phyloP scores from a whole-genome alignment of 768 basidiomycete genomes.

The Vararia minispora region DNA sequence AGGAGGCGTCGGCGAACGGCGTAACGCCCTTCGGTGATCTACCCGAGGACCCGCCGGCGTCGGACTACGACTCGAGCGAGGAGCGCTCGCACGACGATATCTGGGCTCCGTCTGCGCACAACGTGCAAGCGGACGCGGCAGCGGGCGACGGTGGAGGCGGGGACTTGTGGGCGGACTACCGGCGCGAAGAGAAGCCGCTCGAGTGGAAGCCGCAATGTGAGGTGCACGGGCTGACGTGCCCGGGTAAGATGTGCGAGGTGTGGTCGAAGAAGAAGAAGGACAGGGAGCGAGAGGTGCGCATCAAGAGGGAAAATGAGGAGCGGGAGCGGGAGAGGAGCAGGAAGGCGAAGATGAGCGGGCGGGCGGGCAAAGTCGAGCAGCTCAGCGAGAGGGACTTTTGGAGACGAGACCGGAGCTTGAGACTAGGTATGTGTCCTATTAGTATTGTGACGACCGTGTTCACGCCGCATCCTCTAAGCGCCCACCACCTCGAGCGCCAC shows the following conservation, averaged over 20 bases:
- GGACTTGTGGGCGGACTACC: constrained; percentile 2
- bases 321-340: background rate
- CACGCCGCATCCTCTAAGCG: too few relatives aligned
- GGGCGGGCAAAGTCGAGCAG: background rate
- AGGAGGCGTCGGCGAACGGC: too few relatives aligned
- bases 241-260: constrained; percentile 5
- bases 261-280: background rate
- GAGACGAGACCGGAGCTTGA: too few relatives aligned
- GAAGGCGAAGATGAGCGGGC: background rate
- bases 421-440: too few relatives aligned
- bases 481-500: too few relatives aligned
- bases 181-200: background rate
- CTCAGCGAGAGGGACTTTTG: background rate
- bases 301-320: background rate
- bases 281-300: background rate
- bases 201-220: background rate
- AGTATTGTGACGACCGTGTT: too few relatives aligned
- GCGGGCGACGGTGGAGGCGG: background rate
- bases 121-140: too few relatives aligned
- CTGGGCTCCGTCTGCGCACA: too few relatives aligned
- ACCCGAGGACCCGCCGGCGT: too few relatives aligned
- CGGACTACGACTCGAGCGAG: too few relatives aligned
- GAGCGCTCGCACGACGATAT: too few relatives aligned
- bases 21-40: too few relatives aligned
- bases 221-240: constrained; percentile 8